phyloP scores from a whole-genome alignment of 805 yeast species.

The Wickerhamomyces kurtzmanii region DNA sequence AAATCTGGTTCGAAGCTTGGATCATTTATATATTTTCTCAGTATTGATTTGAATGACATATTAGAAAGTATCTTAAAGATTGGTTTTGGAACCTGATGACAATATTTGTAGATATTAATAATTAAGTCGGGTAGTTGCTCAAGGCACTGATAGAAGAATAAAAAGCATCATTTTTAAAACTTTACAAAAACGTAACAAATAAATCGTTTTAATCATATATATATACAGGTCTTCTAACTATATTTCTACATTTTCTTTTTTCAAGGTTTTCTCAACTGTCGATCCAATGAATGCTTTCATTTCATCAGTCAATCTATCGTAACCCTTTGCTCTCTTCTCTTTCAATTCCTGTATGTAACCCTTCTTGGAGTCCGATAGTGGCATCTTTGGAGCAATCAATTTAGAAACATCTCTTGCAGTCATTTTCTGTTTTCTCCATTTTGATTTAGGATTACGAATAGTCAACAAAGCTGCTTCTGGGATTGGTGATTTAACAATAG shows the following conservation, averaged over 20 bases:
- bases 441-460: slow-evolving; percentile 70
- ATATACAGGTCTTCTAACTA: too few species aligned
- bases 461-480: slow-evolving; percentile 59
- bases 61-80: slow-evolving; percentile 43
- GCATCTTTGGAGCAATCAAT: slow-evolving; percentile 69
- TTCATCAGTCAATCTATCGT: slow-evolving; percentile 36
- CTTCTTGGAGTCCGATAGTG: slow-evolving; percentile 52
- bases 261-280: slow-evolving; percentile 22
- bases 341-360: slow-evolving; percentile 52
- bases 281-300: slow-evolving; percentile 45
- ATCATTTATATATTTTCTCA: slow-evolving; percentile 34
- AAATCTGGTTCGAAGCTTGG: slow-evolving; percentile 29
- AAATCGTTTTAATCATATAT: too few species aligned
- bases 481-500: slow-evolving; percentile 55
- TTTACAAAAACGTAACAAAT: too few species aligned
- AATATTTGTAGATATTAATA: too few species aligned
- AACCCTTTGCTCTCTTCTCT: slow-evolving; percentile 24
- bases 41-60: slow-evolving; percentile 41
- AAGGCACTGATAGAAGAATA: too few species aligned
- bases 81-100: too few species aligned
- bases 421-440: slow-evolving; percentile 53
- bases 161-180: too few species aligned
- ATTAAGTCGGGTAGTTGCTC: too few species aligned
- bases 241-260: too few species aligned
- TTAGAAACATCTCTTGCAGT: slow-evolving; percentile 52